Evolutionary conservation across 73 alveolate species (phyloP), one percentile per base, ranked within the genome.

Genomic region (Breviolum minutum): DNA sequence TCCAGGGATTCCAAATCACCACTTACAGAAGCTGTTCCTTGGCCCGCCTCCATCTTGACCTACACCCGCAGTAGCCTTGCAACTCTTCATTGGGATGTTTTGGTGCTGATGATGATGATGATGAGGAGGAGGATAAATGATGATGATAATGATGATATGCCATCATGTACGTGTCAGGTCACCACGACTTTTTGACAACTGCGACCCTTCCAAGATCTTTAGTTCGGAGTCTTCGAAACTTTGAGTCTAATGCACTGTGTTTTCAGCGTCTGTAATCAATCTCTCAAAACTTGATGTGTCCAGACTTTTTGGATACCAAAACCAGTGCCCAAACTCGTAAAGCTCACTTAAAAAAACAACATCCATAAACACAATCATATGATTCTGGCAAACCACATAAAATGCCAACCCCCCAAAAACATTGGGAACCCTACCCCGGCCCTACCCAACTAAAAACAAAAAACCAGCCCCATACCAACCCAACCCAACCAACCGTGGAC

Each of bases 11-110:
- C n/a, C 1, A 68, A 22, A 17, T 22, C 77, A 22, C 77, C 77
- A 68, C 77, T 14, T 68, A 2, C 54, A 0, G 54, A 0, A 40
- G 54, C 54, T 40, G 54, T 40, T 40, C 54, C 54, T 40, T 40
- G 82, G 32, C 63, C 83, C 30, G 76, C 97, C 97, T 90, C 97
- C 97, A 73, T 90, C 97, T 73, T 90, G 97, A 62, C 97, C 97
- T 8, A 90, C 97, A n/a, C 97, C 97, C 14, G 97, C 97, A 12
- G 97, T 90, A 54, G 97, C 97, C 97, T 90, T 32, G 71, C 13
- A 9, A 40, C 32, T 11, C 14, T 14, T 10, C 20, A 77, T 40
- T 17, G 77, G 24, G 4, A 68, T 22, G 24, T 1, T 22, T 22
- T 17, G 77, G n/a, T 68, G 77, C 0, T 68, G 77, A 68, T 0